Percentiles rank a stretch among this genome's conserved stretches.
Conservation (phyloP, 1,284 basidiomycete species). For the Grifola frondosa region DNA sequence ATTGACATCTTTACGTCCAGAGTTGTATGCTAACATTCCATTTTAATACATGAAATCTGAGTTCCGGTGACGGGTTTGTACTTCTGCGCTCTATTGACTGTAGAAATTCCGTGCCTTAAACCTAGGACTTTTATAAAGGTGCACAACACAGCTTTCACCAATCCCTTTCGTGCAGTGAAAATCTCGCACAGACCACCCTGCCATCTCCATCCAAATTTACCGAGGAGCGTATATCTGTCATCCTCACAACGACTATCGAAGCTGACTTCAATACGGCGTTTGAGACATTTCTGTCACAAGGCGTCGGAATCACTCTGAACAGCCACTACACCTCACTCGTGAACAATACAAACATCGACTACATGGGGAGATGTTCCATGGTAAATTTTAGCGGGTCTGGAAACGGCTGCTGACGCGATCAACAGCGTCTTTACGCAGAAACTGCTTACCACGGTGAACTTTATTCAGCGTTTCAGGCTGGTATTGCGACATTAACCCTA, state of each 20-base stretch:
- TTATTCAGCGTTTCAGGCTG: conserved; percentile 22
- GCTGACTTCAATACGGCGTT: conserved; percentile 33
- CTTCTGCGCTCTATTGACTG: too few relatives aligned
- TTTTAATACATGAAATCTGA: too few relatives aligned
- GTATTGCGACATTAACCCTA: conserved; percentile 27
- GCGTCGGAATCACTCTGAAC: conserved; percentile 36
- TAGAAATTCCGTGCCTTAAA: too few relatives aligned
- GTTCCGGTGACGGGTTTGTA: too few relatives aligned
- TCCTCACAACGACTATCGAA: conserved; percentile 33
- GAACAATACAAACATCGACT: conserved; percentile 28
- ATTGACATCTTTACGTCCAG: too few relatives aligned
- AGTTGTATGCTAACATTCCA: too few relatives aligned
- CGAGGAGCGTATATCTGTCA: conserved; percentile 30
- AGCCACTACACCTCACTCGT: conserved; percentile 26
- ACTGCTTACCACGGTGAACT: too few relatives aligned
- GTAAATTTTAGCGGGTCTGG: conserved; percentile 22
- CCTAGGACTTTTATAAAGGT: too few relatives aligned
- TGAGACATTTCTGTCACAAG: conserved; percentile 32
- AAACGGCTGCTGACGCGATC: conserved; percentile 18
- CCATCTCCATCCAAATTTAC: conserved; percentile 37
- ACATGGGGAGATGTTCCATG: conserved; percentile 19
- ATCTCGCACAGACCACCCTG: conserved; percentile 31
- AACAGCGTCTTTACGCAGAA: too few relatives aligned
- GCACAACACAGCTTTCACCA: too few relatives aligned
- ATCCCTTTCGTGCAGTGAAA: too few relatives aligned